These are phyloP conservation scores for Dioszegia hungarica DNA, from an alignment of 768 basidiomycete genomes.

Conservation along the genomic window DNA sequence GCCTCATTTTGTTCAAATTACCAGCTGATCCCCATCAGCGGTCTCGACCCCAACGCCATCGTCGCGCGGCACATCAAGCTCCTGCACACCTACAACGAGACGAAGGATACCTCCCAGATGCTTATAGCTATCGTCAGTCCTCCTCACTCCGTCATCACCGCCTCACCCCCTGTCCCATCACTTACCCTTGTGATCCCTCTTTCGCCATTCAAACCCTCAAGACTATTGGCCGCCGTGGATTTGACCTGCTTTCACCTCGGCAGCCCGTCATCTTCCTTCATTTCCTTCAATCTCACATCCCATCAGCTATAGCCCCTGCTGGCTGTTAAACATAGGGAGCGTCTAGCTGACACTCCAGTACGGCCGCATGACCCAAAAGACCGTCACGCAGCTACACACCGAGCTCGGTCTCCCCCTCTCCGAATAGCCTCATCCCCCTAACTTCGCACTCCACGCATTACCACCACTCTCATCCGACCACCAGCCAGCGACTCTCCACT, in stretches of 20 bases:
- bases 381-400: slow-evolving; percentile 41
- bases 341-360: slow-evolving; percentile 27
- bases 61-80: slow-evolving; percentile 41
- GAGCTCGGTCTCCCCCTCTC: slow-evolving; percentile 39
- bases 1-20: no score
- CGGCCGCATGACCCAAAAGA: slow-evolving; percentile 31
- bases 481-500: not conserved
- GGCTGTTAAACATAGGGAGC: not conserved
- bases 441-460: not conserved
- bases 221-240: no score
- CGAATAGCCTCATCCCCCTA: slow-evolving; percentile 17
- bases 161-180: not conserved
- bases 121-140: slow-evolving; percentile 45
- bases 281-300: not conserved
- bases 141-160: not conserved
- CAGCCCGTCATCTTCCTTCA: no score
- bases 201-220: not conserved
- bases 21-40: slow-evolving; percentile 12
- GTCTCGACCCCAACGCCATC: slow-evolving; percentile 28
- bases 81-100: slow-evolving; percentile 49
- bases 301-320: not conserved
- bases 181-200: not conserved
- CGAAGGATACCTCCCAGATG: slow-evolving; percentile 47
- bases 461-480: no score
- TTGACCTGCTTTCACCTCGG: no score